Base-by-base conservation (phyloP, 805 yeast species). In the Ogataea saltuana region DNA sequence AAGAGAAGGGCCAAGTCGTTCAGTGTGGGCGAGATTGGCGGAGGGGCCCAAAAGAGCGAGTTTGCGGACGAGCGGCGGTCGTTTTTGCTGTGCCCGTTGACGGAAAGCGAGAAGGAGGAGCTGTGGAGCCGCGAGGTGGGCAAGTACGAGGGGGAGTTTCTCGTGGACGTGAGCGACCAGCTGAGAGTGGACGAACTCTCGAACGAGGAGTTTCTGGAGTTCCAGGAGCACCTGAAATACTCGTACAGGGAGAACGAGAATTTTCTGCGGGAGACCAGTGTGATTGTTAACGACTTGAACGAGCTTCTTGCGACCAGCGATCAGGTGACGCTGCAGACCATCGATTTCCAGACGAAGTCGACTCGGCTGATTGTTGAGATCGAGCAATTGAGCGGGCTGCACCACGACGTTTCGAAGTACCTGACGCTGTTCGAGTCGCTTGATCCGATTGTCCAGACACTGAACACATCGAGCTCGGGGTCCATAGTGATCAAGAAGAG, bases 361-460 rank as follows among this genome's bases (percentile, higher is more conserved):
- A 72, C 74, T 18, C 57, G 67, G 9, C 67, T 84, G 42, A 66
- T 82, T 39, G 60, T 60, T 1, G 72, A 74, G 42, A 76, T 81
- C 37, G 59, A 61, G 1, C 65, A 67, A 11, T 69, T 77, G 40
- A 64, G 65, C 15, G 48, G 50, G 2, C 65, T 80, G 29, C 69
- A 75, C 22, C 54, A 58, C 0, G 76, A 75, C 3, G 61, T 88
- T 18, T 68, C 72, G 15, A 40, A 54, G 1, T 72, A 77, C 37
- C 70, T 91, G 44, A 61, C 69, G 15, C 71, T 80, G 41, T 90
- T 88, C 59, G 89, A 85, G 50, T 70, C 78, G 16, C 67, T 91
- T 41, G 95, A 88, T 41, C 68, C 75, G 3, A 81, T 88, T 30
- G 83, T 87, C 27, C 75, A 80, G 44, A 72, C 74, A 31, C 72